These are phyloP conservation scores for Stemphylium lycopersici DNA, from an alignment of 2,329 filamentous ascomycete species.

Conservation along the genomic window DNA sequence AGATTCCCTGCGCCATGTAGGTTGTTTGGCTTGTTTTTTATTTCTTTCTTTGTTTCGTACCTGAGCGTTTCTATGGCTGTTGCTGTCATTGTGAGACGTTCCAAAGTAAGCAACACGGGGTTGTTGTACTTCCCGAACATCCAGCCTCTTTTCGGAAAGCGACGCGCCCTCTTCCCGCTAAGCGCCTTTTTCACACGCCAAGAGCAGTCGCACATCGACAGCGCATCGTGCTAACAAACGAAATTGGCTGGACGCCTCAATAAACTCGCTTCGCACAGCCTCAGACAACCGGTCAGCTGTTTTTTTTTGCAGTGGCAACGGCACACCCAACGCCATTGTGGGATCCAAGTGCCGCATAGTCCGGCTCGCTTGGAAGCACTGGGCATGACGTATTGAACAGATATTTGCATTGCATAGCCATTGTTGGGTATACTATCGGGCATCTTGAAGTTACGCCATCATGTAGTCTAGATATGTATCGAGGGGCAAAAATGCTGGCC, in stretches of 20 bases:
- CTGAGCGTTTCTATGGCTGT: not conserved
- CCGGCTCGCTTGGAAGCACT: slow-evolving; percentile 6
- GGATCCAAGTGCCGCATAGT: slow-evolving; percentile 1
- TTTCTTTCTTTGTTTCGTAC: not conserved
- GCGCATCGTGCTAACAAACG: not conserved
- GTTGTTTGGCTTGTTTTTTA: not conserved
- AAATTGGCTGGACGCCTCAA: slow-evolving; percentile 8
- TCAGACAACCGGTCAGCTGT: not conserved
- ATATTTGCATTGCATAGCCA: not conserved
- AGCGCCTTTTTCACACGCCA: not conserved
- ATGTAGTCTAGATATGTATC: not conserved
- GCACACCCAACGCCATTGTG: slow-evolving; percentile 1
- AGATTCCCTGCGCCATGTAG: not conserved
- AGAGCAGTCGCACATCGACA: not conserved
- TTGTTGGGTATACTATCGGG: not conserved
- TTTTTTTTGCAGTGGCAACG: not conserved
- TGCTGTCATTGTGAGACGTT: not conserved
- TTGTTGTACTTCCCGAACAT: not conserved
- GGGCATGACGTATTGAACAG: not conserved
- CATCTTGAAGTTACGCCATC: not conserved
- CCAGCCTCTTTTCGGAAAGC: not conserved
- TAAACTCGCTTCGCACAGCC: not conserved
- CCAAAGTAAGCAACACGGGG: not conserved
- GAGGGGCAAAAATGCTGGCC: not conserved
- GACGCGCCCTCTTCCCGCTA: not conserved